Percentiles rank a stretch among this genome's conserved stretches.
Conservation (phyloP, 768 basidiomycete species). For the Pholiota microspora region DNA sequence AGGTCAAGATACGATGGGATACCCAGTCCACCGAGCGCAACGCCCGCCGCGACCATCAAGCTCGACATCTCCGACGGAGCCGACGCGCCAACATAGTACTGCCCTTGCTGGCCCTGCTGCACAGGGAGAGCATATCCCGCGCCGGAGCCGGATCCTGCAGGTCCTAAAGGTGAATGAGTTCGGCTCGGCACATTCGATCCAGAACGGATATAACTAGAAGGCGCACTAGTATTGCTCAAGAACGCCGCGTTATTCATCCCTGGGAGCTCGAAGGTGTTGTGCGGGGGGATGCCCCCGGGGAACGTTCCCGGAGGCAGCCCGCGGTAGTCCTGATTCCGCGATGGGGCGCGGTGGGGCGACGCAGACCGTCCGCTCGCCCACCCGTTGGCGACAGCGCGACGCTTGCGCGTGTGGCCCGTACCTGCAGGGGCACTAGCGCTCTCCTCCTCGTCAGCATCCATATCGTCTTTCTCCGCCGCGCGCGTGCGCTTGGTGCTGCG, state of each 20-base stretch:
- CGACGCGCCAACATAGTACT: slow-evolving; percentile 18
- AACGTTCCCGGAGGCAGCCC: slow-evolving; percentile 9
- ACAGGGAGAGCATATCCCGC: slow-evolving; percentile 32
- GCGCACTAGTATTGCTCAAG: slow-evolving; percentile 35
- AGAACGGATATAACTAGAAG: slow-evolving; percentile 60
- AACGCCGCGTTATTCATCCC: slow-evolving; percentile 36
- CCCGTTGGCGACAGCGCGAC: slow-evolving; percentile 25
- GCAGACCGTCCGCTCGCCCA: slow-evolving; percentile 34
- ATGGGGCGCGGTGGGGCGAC: slow-evolving; percentile 30
- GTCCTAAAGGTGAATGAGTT: slow-evolving; percentile 69
- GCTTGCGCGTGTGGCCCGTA: slow-evolving; percentile 14
- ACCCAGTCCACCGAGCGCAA: slow-evolving; percentile 32
- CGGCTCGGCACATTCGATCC: slow-evolving; percentile 67
- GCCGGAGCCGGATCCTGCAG: slow-evolving; percentile 29
- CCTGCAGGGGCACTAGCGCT: slow-evolving; percentile 11
- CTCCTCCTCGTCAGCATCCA: slow-evolving; percentile 42
- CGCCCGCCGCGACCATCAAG: slow-evolving; percentile 34
- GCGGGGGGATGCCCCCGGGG: slow-evolving; percentile 12
- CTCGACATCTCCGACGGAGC: slow-evolving; percentile 26
- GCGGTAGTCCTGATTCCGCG: slow-evolving; percentile 19
- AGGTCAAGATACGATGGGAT: slow-evolving; percentile 56
- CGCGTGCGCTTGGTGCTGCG: slow-evolving; percentile 25
- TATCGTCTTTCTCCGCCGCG: slow-evolving; percentile 37
- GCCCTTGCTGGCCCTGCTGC: slow-evolving; percentile 15
- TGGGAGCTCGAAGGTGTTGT: slow-evolving; percentile 56